Evolutionary conservation across 2,329 filamentous ascomycete genomes (phyloP), one percentile per base, ranked within the genome.

Genomic region (Arthrobotrys megalospora): DNA sequence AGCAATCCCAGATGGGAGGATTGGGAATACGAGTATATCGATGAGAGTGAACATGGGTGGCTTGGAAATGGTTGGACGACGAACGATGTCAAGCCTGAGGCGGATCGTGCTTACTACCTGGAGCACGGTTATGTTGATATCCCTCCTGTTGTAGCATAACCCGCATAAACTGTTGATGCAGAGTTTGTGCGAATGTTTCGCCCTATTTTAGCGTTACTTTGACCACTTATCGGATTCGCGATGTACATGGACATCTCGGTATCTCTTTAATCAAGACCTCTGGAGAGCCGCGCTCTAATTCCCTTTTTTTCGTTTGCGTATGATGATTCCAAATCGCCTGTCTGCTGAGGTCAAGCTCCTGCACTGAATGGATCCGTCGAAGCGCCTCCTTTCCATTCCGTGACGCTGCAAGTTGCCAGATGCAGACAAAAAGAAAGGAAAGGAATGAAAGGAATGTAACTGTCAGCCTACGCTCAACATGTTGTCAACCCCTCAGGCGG

Each of bases 1-100:
- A 77, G 73, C 43, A 77, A 62, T 47, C 73, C 73, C n/a, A 60
- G 73, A 45, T 71, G 73, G 73, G 73, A 77, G 43, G 73, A 77
- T 16, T 77, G 66, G 73, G 47, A 71, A 8, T 77, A 77, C 21
- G 60, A 77, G 36, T 66, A 77, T 28, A n/a, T 77, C 28, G 67
- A 77, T 43, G 66, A 62, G 8, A 71, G 48, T 50, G 28, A 47
- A 21, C 48, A 71, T 48, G 73, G 73, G 12, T 77, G 73, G 73
- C 38, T 77, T 47, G 73, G 73, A 1, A 77, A 77, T 53, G 73
- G 73, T 19, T 77, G 73, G 73, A 67, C 73, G 5, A 60, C 67
- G 52, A 66, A 66, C n/a, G 73, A 77, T 58, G 28, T 71, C 10
- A 62, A 77, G 36, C 66, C 73, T 10, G 58, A 70, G 36, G 73